Conservation (phyloP, 208 protist genomes). For the Naegleria lovaniensis region DNA sequence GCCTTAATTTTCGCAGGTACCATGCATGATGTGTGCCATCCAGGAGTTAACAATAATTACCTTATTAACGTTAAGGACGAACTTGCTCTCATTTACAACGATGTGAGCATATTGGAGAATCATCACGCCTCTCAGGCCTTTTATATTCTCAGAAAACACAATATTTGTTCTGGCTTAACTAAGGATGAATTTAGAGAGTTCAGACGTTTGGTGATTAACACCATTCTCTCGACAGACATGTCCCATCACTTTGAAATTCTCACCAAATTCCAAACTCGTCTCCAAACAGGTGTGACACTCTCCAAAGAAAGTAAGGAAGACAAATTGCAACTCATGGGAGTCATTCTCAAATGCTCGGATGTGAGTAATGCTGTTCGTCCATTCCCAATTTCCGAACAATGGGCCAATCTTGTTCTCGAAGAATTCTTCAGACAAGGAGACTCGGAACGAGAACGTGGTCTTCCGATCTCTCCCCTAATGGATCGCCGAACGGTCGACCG, state of each 20-base stretch:
- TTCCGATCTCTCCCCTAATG: slow-evolving; percentile 37
- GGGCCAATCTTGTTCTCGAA: slow-evolving; percentile 27
- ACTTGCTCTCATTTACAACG: slow-evolving; percentile 46
- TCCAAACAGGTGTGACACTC: not conserved
- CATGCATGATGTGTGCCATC: slow-evolving; percentile 64
- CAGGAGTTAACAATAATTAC: slow-evolving; percentile 64
- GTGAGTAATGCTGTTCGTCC: slow-evolving; percentile 34
- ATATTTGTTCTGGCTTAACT: slow-evolving; percentile 19
- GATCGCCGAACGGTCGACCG: not conserved
- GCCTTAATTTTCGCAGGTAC: slow-evolving; percentile 48
- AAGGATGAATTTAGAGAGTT: slow-evolving; percentile 12
- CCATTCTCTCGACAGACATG: slow-evolving; percentile 40
- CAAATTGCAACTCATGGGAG: not conserved
- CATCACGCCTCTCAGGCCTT: slow-evolving; percentile 41
- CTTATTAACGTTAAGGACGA: slow-evolving; percentile 45
- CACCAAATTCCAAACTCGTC: slow-evolving; percentile 16
- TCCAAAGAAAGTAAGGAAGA: slow-evolving; percentile 1
- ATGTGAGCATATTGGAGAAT: slow-evolving; percentile 38
- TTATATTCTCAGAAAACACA: slow-evolving; percentile 13
- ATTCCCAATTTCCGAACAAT: slow-evolving; percentile 17
- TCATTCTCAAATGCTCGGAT: slow-evolving; percentile 39
- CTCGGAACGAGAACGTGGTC: slow-evolving; percentile 16
- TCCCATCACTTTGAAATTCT: slow-evolving; percentile 32
- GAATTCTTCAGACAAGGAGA: slow-evolving; percentile 44
- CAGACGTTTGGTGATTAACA: slow-evolving; percentile 31